Evolutionary conservation across 2,329 filamentous ascomycete genomes (phyloP), one percentile per base, ranked within the genome.

Genomic region (Colletotrichum trifolii): DNA sequence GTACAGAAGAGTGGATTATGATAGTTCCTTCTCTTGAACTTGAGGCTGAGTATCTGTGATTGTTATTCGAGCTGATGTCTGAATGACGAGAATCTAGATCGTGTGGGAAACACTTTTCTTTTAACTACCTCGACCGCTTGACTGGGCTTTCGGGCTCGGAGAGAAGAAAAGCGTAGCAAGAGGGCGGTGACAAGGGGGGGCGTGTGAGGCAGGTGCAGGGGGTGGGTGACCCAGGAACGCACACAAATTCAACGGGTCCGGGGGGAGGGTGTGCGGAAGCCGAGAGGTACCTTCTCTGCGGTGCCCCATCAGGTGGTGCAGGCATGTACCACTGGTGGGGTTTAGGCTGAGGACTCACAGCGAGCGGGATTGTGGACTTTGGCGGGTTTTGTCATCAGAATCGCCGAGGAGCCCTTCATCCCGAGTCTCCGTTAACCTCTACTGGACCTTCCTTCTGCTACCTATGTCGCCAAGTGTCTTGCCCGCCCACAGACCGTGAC

Each of bases 341-440:
- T 38, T 57, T 57, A 48, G 60, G 60, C 45, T 56, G 54, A 62
- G 55, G 60, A 62, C 60, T 62, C 60, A 50, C 50, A 50, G 34
- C 25, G 46, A 17, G 25, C 45, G 39, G 43, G 36, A 36, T 46
- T 46, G 43, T 65, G 62, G 62, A 62, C 50, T 65, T 62, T 57
- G 52, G 52, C 63, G 63, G 63, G 40, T 60, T 65, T 65, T 65
- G 63, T 65, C 63, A 62, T 65, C 63, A 65, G 58, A 48, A 56
- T 42, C 45, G 25, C 63, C 63, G 63, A 65, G 52, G 63, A 47
- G 56, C 49, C 49, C 43, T 25, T 25, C 25, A 25, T 61, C 13
- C 62, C 63, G 63, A 65, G 62, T 46, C 62, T 65, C 62, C 62
- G 62, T 52, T 25, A 38, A 42, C 33, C 42, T 43, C 8, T 12